Evolutionary conservation across 768 basidiomycete species (phyloP).

Genomic region (Dacryopinax spathularia): DNA sequence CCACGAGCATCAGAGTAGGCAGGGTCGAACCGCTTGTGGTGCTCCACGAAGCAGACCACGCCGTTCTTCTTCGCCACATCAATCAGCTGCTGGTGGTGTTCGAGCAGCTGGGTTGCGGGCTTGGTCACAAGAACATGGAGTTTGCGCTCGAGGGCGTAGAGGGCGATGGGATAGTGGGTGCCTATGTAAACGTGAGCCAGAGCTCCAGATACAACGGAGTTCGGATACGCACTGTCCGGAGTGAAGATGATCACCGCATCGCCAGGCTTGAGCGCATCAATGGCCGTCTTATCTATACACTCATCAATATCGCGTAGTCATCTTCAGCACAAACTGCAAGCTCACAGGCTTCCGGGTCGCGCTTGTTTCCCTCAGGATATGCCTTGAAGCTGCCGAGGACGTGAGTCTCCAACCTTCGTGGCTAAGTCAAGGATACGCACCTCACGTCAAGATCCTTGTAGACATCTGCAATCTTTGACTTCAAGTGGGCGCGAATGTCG

Average conservation of each 20-base stretch:
- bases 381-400: slow-evolving; percentile 46
- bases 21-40: slow-evolving; percentile 83
- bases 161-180: slow-evolving; percentile 73
- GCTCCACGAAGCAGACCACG: slow-evolving; percentile 85
- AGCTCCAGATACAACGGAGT: background rate
- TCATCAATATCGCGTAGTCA: background rate
- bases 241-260: slow-evolving; percentile 90
- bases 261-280: slow-evolving; percentile 60
- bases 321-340: slow-evolving; percentile 10
- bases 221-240: slow-evolving; percentile 53
- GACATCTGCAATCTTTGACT: slow-evolving; percentile 63
- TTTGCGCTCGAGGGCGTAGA: slow-evolving; percentile 72
- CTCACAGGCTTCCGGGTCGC: slow-evolving; percentile 74
- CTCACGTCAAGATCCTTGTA: slow-evolving; percentile 81
- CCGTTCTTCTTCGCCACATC: slow-evolving; percentile 62
- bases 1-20: slow-evolving; percentile 84
- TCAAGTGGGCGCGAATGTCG: slow-evolving; percentile 63
- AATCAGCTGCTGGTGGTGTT: slow-evolving; percentile 68
- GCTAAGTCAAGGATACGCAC: slow-evolving; percentile 31
- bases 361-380: slow-evolving; percentile 54
- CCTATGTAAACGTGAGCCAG: slow-evolving; percentile 25
- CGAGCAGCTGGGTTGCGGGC: slow-evolving; percentile 74
- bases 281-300: slow-evolving; percentile 57
- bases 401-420: background rate
- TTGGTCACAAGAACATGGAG: slow-evolving; percentile 88